Evolutionary conservation across 2,329 filamentous ascomycete species (phyloP).

Genomic region (Diaporthe nobilis): DNA sequence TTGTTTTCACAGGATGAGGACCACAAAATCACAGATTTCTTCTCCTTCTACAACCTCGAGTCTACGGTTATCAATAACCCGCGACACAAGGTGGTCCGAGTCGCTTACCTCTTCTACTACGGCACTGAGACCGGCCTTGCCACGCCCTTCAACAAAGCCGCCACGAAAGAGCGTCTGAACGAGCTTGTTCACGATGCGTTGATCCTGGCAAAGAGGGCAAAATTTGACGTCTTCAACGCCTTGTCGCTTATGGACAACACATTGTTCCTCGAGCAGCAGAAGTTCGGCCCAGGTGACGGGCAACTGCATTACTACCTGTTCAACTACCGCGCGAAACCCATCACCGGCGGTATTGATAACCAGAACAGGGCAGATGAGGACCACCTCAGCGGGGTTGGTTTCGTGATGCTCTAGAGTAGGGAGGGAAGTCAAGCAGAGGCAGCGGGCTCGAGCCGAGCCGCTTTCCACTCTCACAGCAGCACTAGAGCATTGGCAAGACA

Average conservation of each 20-base stretch:
- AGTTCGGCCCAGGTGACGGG: slow-evolving; percentile 94
- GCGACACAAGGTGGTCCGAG: slow-evolving; percentile 84
- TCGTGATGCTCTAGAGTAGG: slow-evolving; percentile 77
- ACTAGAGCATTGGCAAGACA: background rate
- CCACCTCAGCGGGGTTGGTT: slow-evolving; percentile 86
- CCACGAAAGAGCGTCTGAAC: slow-evolving; percentile 85
- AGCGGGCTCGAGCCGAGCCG: background rate
- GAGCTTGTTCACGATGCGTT: slow-evolving; percentile 86
- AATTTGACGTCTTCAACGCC: slow-evolving; percentile 98
- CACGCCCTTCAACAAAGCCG: slow-evolving; percentile 65
- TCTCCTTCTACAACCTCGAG: slow-evolving; percentile 96
- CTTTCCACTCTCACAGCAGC: background rate
- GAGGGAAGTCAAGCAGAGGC: background rate
- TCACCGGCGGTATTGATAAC: slow-evolving; percentile 86
- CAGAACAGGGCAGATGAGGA: slow-evolving; percentile 84
- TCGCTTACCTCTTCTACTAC: slow-evolving; percentile 98
- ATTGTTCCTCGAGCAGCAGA: slow-evolving; percentile 92
- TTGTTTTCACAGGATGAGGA: slow-evolving; percentile 64
- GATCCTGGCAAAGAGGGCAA: slow-evolving; percentile 84
- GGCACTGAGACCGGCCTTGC: slow-evolving; percentile 84
- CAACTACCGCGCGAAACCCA: slow-evolving; percentile 92
- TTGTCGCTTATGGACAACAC: slow-evolving; percentile 94
- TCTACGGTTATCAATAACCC: slow-evolving; percentile 89
- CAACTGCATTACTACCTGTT: slow-evolving; percentile 98
- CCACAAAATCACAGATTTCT: slow-evolving; percentile 92